Base-by-base conservation (phyloP, 331 rosid species). In the Telfairia occidentalis region DNA sequence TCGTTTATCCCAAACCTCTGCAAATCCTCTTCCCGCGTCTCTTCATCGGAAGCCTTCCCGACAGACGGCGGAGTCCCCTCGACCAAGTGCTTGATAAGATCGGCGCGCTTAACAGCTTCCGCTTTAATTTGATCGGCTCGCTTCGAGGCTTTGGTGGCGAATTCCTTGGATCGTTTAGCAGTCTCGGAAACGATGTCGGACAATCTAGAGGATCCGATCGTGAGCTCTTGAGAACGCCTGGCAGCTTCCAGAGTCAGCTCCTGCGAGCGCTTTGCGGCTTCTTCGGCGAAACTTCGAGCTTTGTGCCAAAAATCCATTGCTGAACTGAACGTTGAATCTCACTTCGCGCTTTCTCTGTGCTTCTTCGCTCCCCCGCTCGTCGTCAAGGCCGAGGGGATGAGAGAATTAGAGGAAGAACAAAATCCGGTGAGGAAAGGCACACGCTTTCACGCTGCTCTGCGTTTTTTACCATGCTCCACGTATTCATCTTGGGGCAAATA, bases 211-310 rank as follows among this genome's bases (percentile, higher is more conserved):
- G 85, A 65, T 61, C 84, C 84, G 12, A 79, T 55, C 50, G 88
- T 59, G 10, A 86, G 81, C 40, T 77, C 78, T 10, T 81, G 87
- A 1, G 87, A 75, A 34, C 77, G 81, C 79, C 77, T 76, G 0
- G 83, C 73, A 23, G 83, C 84, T 16, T 71, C 84, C 48, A 65
- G 58, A 10, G 84, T 71, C 2, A 85, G 76, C 58, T 85, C 87
- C 67, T 81, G 89, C 0, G 92, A 76, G 23, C 87, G 83, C 80
- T 88, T 90, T 5, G 90, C 83, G 7, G 94, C 75, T 79, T 87
- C 92, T 54, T 91, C 92, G 29, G 95, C 95, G 30, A 87, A 85
- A 78, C 82, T 86, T 76, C 88, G 85, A 78, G 90, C 97, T 89
- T 67, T 89, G 84, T 76, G 80, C 97, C 97, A 89, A 7, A 89